Evolutionary conservation across 2,329 filamentous ascomycete species (phyloP).

Genomic region (Pseudogymnoascus sp.): DNA sequence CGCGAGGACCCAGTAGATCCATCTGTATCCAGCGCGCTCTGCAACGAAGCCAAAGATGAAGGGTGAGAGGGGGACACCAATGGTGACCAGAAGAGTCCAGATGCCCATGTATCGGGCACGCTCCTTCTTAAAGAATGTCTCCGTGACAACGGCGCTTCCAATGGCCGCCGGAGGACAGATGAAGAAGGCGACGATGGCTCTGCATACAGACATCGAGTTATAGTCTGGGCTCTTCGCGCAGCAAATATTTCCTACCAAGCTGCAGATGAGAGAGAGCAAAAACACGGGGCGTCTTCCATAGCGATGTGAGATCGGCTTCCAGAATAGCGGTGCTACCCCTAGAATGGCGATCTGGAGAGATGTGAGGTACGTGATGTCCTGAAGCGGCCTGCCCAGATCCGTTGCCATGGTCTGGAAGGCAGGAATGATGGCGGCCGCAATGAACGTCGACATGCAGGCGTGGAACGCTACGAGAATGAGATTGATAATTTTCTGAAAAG

Average conservation of each 20-base stretch:
- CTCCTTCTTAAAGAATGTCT: conserved; percentile 46
- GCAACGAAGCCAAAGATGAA: conserved; percentile 34
- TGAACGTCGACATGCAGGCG: conserved; percentile 45
- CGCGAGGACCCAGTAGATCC: conserved; percentile 47
- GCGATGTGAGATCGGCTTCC: conserved; percentile 42
- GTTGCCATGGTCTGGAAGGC: conserved; percentile 39
- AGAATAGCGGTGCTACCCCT: conserved; percentile 43
- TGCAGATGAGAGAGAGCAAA: conserved; percentile 38
- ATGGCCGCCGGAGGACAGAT: conserved; percentile 45
- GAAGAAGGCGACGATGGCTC: conserved; percentile 43
- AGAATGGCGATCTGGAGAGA: conserved; percentile 44
- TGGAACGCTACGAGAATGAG: conserved; percentile 43
- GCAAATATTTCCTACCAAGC: conserved; percentile 41
- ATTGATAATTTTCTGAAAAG: conserved; percentile 37
- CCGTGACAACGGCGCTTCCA: conserved; percentile 46
- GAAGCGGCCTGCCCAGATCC: conserved; percentile 37
- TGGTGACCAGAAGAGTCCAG: conserved; percentile 35
- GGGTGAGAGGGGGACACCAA: conserved; percentile 17
- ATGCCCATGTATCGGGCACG: conserved; percentile 45
- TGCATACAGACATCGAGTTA: conserved; percentile 37
- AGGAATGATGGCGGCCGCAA: conserved; percentile 40
- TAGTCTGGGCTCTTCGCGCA: conserved; percentile 41
- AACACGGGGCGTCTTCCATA: conserved; percentile 44
- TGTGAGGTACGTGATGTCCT: conserved; percentile 39
- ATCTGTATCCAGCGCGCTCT: conserved; percentile 41